Evolutionary conservation across 2,329 filamentous ascomycete species (phyloP).

Genomic region (Drechmeria coniospora): DNA sequence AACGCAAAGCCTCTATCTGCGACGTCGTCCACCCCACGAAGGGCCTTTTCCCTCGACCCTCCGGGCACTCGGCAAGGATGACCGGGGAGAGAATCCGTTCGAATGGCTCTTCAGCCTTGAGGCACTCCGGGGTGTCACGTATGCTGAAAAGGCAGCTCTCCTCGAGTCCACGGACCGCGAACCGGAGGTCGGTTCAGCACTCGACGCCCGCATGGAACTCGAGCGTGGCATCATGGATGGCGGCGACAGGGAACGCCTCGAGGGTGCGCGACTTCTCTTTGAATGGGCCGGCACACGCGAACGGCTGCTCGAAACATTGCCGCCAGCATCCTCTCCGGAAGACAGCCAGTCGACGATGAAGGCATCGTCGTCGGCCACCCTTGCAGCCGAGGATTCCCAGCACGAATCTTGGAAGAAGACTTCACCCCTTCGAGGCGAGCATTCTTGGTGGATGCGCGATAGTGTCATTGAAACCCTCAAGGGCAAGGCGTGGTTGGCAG

Average conservation of each 20-base stretch:
- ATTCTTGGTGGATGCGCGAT: conserved; percentile 39
- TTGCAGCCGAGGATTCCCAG: conserved; percentile 6
- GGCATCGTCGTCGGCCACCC: conserved; percentile 6
- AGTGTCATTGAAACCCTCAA: conserved; percentile 39
- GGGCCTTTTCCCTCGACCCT: conserved; percentile 60
- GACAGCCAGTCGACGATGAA: conserved; percentile 21
- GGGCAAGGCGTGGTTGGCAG: conserved; percentile 37
- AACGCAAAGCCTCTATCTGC: conserved; percentile 61
- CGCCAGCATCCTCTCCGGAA: conserved; percentile 4
- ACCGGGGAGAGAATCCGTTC: conserved; percentile 31
- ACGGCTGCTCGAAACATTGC: conserved; percentile 11
- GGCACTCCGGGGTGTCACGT: conserved; percentile 36
- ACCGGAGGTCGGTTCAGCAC: conserved; percentile 31
- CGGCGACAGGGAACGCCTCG: conserved; percentile 24
- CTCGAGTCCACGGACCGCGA: conserved; percentile 36
- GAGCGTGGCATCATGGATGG: conserved; percentile 29
- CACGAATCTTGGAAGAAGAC: too few relatives aligned
- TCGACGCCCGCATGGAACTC: conserved; percentile 60
- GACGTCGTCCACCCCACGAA: conserved; percentile 52
- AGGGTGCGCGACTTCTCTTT: conserved; percentile 37
- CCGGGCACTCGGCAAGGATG: conserved; percentile 45
- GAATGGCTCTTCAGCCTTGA: conserved; percentile 61
- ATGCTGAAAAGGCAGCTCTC: conserved; percentile 51
- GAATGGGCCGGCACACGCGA: conserved; percentile 37
- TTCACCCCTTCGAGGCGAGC: conserved; percentile 12